Evolutionary conservation across 257 asterid species (phyloP), one percentile per base, ranked within the genome.

Genomic region (Primulina eburnea): DNA sequence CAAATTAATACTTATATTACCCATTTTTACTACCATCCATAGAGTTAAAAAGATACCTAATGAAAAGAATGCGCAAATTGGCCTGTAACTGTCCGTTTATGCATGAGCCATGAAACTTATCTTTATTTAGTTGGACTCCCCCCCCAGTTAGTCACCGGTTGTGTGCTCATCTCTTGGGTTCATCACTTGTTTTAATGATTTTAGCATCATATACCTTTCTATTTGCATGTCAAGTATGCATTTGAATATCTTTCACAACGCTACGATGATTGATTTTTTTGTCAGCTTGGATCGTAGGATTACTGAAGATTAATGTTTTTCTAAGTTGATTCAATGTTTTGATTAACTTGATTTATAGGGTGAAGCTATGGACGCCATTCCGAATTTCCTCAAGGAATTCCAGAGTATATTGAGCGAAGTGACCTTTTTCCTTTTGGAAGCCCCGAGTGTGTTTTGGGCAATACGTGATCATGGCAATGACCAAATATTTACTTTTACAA

Each of bases 281-380:
- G 17, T 3, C 18, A 3, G 26, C 20, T 1, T n/a, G 34, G 30
- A 21, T 37, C 14, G 7, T 55, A 24, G 24, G 67, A 43, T 40
- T 24, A 56, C 35, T 32, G 37, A 12, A 59, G 38, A 50, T 68
- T 10, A 47, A 43, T 43, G 38, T 29, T 72, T 63, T 21, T 2
- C 65, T 18, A 33, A 38, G 65, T 63, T 71, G n/a, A 21, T 37
- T 76, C 11, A 76, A 58, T 68, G 24, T 29, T 71, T 67, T 75
- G 53, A 33, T 26, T 61, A 24, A 62, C 64, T 71, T 64, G 30
- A 60, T 64, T 47, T 29, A 65, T 73, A 94, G 99, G 99, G 97
- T 5, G 97, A 91, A 76, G 97, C 95, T 60, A 86, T 84, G 60
- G 92, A 87, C 59, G 89, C 87, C 24, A 89, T 94, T 77, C 99